Percentiles rank a stretch among this genome's conserved stretches.
Conservation (phyloP, 2,329 filamentous ascomycete species). For the Fusarium nanum region DNA sequence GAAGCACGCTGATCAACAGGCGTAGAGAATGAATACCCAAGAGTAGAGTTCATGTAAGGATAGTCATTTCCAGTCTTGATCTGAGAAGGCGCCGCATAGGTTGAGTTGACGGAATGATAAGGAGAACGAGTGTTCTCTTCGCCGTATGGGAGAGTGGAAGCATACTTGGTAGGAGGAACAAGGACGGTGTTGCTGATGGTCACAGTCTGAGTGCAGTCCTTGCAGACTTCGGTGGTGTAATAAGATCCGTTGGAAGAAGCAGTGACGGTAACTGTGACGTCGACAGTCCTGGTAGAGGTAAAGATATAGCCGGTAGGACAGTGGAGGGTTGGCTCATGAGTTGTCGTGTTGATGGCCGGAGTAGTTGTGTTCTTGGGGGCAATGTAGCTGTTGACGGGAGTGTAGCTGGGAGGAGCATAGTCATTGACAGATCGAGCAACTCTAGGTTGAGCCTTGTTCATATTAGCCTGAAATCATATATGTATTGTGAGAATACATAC, state of each 20-base stretch:
- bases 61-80: constrained; percentile 20
- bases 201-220: constrained; percentile 23
- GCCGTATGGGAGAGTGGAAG: constrained; percentile 28
- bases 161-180: constrained; percentile 23
- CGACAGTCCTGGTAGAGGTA: constrained; percentile 49
- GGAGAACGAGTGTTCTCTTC: constrained; percentile 16
- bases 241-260: constrained; percentile 42
- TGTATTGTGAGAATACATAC: constrained; percentile 20
- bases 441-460: constrained; percentile 9
- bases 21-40: constrained; percentile 19
- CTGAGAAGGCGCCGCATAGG: constrained; percentile 12
- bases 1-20: constrained; percentile 13
- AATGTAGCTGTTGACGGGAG: constrained; percentile 10
- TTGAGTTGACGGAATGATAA: constrained; percentile 25
- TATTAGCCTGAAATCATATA: constrained; percentile 13
- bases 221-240: constrained; percentile 29
- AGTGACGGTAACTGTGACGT: constrained; percentile 52
- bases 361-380: constrained; percentile 31
- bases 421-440: constrained; percentile 11
- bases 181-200: constrained; percentile 19
- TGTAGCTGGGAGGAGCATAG: constrained; percentile 20
- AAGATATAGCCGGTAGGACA: constrained; percentile 44
- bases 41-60: constrained; percentile 36
- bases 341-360: constrained; percentile 19
- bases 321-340: constrained; percentile 18